These are phyloP conservation scores for Eucalyptus erythrocorys DNA, from an alignment of 345 rosid species.

Conservation along the genomic window DNA sequence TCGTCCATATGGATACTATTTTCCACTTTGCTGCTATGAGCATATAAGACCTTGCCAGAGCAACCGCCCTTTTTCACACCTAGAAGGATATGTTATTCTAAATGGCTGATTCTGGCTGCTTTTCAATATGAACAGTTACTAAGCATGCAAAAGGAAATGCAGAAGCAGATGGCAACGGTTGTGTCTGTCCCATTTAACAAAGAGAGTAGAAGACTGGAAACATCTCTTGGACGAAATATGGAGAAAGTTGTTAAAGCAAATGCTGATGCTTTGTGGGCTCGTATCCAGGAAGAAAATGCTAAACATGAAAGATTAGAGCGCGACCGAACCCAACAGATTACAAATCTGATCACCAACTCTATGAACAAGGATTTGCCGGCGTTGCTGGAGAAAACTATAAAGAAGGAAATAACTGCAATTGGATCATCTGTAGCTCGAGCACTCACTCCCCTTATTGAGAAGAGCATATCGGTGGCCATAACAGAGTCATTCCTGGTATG, in stretches of 20 bases:
- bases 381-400: slow-evolving; percentile 39
- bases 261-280: slow-evolving; percentile 64
- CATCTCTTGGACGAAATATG: slow-evolving; percentile 44
- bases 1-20: background rate
- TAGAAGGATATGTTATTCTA: background rate
- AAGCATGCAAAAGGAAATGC: slow-evolving; percentile 50
- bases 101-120: background rate
- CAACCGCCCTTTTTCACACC: background rate
- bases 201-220: slow-evolving; percentile 58
- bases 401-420: slow-evolving; percentile 48
- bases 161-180: slow-evolving; percentile 48
- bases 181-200: slow-evolving; percentile 41
- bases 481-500: slow-evolving; percentile 64
- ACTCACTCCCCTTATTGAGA: slow-evolving; percentile 41
- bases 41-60: background rate
- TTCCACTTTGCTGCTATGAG: background rate
- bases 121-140: slow-evolving; percentile 17
- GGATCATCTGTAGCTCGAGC: slow-evolving; percentile 42
- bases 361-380: slow-evolving; percentile 39
- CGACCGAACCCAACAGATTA: slow-evolving; percentile 41
- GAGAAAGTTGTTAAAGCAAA: slow-evolving; percentile 53
- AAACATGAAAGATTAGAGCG: slow-evolving; percentile 47
- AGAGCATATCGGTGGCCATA: slow-evolving; percentile 42
- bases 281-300: slow-evolving; percentile 49
- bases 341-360: slow-evolving; percentile 39